Percentiles rank a stretch among this genome's conserved stretches.
Evolutionary conservation across 805 yeast species (phyloP).

Genomic region (Ogataea corticis): DNA sequence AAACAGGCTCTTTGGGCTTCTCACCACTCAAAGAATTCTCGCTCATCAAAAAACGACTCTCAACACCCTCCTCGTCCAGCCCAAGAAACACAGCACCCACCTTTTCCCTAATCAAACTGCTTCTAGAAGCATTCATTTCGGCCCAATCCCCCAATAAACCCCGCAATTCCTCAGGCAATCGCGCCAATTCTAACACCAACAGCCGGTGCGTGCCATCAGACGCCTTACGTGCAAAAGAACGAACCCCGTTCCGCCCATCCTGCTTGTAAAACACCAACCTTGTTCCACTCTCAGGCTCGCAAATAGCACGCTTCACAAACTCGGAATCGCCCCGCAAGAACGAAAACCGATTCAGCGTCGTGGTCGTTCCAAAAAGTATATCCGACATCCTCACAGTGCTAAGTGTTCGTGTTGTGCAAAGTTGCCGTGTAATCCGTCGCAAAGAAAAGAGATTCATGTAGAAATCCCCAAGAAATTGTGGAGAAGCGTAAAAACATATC

Average conservation of each 20-base stretch:
- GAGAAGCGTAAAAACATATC: not conserved
- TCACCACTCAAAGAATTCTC: constrained; percentile 15
- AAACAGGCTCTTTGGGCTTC: constrained; percentile 4
- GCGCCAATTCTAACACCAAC: constrained; percentile 14
- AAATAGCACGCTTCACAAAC: constrained; percentile 39
- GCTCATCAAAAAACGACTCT: constrained; percentile 20
- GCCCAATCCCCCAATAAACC: constrained; percentile 25
- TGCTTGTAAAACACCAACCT: constrained; percentile 49
- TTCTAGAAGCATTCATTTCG: constrained; percentile 13
- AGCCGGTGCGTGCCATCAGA: constrained; percentile 6
- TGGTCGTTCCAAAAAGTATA: constrained; percentile 30
- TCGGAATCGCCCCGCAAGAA: constrained; percentile 58
- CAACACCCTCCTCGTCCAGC: constrained; percentile 40
- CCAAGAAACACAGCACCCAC: constrained; percentile 48
- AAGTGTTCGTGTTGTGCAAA: constrained; percentile 1
- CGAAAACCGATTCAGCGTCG: constrained; percentile 61
- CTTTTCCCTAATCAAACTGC: constrained; percentile 16
- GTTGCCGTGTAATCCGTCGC: not conserved
- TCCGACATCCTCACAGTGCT: constrained; percentile 22
- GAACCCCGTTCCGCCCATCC: constrained; percentile 19
- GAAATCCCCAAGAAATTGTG: not conserved
- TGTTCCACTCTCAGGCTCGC: constrained; percentile 32
- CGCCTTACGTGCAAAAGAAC: constrained; percentile 19
- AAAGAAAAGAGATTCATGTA: not conserved
- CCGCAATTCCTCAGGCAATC: constrained; percentile 17